Evolutionary conservation across 2,329 filamentous ascomycete genomes (phyloP).

Genomic region (Cytospora piceicola): DNA sequence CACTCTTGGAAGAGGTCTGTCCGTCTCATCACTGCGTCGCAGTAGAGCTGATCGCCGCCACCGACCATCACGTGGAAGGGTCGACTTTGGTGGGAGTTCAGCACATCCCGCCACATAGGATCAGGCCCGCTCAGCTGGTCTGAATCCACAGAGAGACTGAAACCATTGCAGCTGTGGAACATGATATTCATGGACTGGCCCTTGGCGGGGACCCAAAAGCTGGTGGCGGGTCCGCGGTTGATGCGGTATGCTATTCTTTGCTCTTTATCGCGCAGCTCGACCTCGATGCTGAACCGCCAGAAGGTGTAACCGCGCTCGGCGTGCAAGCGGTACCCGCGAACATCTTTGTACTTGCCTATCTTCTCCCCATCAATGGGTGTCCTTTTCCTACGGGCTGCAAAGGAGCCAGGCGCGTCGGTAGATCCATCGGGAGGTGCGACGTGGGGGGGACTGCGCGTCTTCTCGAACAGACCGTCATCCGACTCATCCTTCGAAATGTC

Average conservation of each 20-base stretch:
- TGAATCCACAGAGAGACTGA: slow-evolving; percentile 77
- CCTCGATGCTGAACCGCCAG: slow-evolving; percentile 94
- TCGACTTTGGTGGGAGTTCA: slow-evolving; percentile 86
- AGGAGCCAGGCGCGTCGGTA: slow-evolving; percentile 56
- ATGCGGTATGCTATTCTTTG: slow-evolving; percentile 93
- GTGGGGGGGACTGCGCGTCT: slow-evolving; percentile 59
- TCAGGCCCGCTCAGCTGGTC: slow-evolving; percentile 88
- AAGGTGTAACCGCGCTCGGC: slow-evolving; percentile 88
- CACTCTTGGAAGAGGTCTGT: slow-evolving; percentile 80
- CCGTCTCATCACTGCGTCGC: slow-evolving; percentile 79
- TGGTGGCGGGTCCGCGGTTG: slow-evolving; percentile 84
- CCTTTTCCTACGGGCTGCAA: slow-evolving; percentile 57
- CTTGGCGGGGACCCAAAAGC: slow-evolving; percentile 90
- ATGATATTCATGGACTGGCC: slow-evolving; percentile 96
- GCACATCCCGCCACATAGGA: slow-evolving; percentile 93
- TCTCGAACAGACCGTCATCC: slow-evolving; percentile 82
- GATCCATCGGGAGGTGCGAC: slow-evolving; percentile 46
- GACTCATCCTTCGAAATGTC: slow-evolving; percentile 82
- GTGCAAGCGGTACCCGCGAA: slow-evolving; percentile 81
- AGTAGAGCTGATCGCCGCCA: slow-evolving; percentile 96
- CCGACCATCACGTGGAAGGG: slow-evolving; percentile 99
- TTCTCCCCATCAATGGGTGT: slow-evolving; percentile 75
- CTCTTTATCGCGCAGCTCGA: slow-evolving; percentile 79
- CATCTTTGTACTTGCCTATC: slow-evolving; percentile 78
- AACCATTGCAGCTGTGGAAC: slow-evolving; percentile 98